Base-by-base conservation (phyloP, 192 early-diverging fungal species). In the Backusella mclennaniae region DNA sequence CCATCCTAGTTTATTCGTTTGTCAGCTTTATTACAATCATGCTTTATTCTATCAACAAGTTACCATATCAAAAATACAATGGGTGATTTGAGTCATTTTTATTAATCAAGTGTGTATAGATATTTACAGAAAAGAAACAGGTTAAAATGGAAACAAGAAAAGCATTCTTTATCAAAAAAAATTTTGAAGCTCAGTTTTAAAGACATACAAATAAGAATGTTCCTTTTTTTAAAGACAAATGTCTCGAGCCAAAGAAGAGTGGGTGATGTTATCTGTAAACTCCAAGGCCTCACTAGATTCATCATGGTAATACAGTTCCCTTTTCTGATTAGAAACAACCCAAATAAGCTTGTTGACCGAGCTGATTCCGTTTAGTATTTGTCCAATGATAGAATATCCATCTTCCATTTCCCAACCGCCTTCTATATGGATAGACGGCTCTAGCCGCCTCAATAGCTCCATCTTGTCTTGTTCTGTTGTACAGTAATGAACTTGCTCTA, bases 61-160 rank as follows among this genome's bases (percentile, higher is more conserved):
- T 69, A 82, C 80, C 93, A 94, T 94, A 67, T 94, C 93, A 76
- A 94, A 94, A 76, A 94, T 90, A 80, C 91, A 92, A 49, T 90
- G 85, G 66, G 88, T 87, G 44, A 91, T 89, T 41, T 59, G 56
- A 1, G 84, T 67, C 75, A 77, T 78, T 49, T 31, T 69, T 21
- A 12, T 69, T 69, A 33, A 63, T 63, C 17, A 49, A 49, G 4
- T 49, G 17, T 6, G 17, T 26, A 63, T 63, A 8, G 8, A 9
- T 59, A 59, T 59, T 63, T 63, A 63, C 56, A 63, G 26, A 63
- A 63, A 63, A 63, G 56, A 29, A 26, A 63, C 0, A 14, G 23
- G 12, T 2, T 14, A 29, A 59, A 26, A 29, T 14, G 9, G 7
- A 63, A 63, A 63, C 2, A 23, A 63, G n/a, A 63, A 26, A 29